Evolutionary conservation across 306 rosid species (phyloP).

Genomic region (Amphicarpaea edgeworthii): DNA sequence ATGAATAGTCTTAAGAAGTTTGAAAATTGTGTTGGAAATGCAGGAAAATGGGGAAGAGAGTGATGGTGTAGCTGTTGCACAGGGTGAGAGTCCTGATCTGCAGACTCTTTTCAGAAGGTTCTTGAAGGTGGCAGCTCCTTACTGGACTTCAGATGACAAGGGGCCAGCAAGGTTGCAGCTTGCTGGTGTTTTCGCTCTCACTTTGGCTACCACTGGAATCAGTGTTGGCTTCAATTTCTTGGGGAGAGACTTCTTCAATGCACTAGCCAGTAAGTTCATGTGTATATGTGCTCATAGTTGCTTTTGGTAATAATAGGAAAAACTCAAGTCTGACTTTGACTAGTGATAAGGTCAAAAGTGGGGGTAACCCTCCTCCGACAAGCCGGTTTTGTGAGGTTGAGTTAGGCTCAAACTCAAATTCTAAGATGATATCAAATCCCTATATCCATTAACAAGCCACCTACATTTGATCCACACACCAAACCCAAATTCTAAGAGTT

Average conservation of each 20-base stretch:
- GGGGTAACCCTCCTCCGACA: too few relatives aligned
- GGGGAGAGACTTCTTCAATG: constrained; percentile 94
- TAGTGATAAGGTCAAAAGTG: too few relatives aligned
- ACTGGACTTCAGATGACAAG: constrained; percentile 88
- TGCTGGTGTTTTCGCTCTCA: constrained; percentile 86
- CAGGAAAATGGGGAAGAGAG: constrained; percentile 44
- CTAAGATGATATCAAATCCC: too few relatives aligned
- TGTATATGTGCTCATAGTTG: neutral
- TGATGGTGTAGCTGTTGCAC: constrained; percentile 38
- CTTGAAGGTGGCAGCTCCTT: constrained; percentile 98
- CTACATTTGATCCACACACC: too few relatives aligned
- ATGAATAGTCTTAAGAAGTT: constrained; percentile 19
- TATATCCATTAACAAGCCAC: too few relatives aligned
- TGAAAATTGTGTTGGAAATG: constrained; percentile 39
- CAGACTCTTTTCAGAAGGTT: constrained; percentile 71
- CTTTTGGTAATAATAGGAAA: neutral
- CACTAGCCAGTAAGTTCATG: constrained; percentile 83
- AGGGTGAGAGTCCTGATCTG: constrained; percentile 67
- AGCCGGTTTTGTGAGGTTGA: too few relatives aligned
- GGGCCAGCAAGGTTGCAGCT: constrained; percentile 78
- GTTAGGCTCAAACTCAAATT: too few relatives aligned
- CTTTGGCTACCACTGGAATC: constrained; percentile 94
- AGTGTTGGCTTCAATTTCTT: constrained; percentile 94
- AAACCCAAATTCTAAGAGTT: too few relatives aligned
- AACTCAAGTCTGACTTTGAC: too few relatives aligned